These are phyloP conservation scores for Punctularia strigosozonata DNA, from an alignment of 768 basidiomycete species.

Conservation along the genomic window DNA sequence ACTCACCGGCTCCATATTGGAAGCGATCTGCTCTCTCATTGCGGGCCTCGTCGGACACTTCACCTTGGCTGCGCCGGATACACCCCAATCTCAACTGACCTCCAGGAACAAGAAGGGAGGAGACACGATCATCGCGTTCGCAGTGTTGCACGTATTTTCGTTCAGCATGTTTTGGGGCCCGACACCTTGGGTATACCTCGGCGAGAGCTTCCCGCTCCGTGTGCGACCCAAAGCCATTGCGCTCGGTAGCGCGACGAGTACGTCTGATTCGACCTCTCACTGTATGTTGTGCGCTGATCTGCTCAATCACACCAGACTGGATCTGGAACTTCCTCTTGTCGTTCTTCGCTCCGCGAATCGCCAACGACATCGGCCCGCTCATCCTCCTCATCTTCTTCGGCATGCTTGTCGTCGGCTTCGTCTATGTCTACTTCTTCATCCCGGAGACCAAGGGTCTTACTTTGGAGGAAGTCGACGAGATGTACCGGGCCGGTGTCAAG, in stretches of 20 bases:
- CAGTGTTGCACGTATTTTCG: constrained; percentile 62
- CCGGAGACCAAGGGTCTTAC: constrained; percentile 76
- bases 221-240: constrained; percentile 72
- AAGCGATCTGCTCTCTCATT: constrained; percentile 52
- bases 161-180: constrained; percentile 73
- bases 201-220: constrained; percentile 73
- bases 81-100: constrained; percentile 35
- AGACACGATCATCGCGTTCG: constrained; percentile 61
- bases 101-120: constrained; percentile 48
- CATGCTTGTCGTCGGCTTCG: constrained; percentile 54
- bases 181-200: constrained; percentile 59
- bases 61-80: constrained; percentile 42
- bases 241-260: constrained; percentile 51
- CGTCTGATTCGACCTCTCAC: constrained; percentile 7
- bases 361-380: constrained; percentile 53
- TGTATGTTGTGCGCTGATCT: constrained; percentile 4
- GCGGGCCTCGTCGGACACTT: constrained; percentile 66
- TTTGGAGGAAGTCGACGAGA: constrained; percentile 68
- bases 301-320: constrained; percentile 28
- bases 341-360: constrained; percentile 63
- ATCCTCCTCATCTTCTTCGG: constrained; percentile 72
- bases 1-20: constrained; percentile 47
- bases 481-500: constrained; percentile 54
- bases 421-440: constrained; percentile 66
- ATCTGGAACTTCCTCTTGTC: constrained; percentile 68